Base-by-base conservation (phyloP, 2,329 filamentous ascomycete genomes). In the Fusarium sp. region DNA sequence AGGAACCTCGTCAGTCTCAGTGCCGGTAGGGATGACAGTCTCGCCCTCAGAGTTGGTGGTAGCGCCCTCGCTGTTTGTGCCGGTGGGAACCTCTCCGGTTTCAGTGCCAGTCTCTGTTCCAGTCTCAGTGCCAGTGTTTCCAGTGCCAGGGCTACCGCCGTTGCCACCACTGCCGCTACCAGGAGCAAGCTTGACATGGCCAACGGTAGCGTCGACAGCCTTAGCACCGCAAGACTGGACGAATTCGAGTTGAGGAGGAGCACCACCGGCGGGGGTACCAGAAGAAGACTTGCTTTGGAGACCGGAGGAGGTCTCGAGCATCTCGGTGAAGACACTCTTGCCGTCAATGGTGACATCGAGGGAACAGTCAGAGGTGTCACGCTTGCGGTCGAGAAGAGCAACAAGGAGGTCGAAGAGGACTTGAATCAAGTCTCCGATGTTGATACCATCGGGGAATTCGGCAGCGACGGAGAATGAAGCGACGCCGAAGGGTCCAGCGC, bases 51-150 rank as follows among this genome's bases (percentile, higher is more conserved):
- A 25, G 29, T 17, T 20, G 17, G 54, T 57, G 9, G 55, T 55
- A 15, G 25, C 41, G 2, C 40, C 40, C 27, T 58, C 51, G 6
- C 20, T 15, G 56, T 58, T 48, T 41, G 52, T 31, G 18, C 36
- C 23, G 14, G 56, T 50, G 17, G 47, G 33, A n/a, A n/a, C n/a
- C n/a, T n/a, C n/a, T n/a, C n/a, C n/a, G n/a, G 13, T 50, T 21
- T 13, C 27, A 3, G 18, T 48, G 13, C 74, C 80, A 3, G 80
- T 82, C 79, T n/a, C n/a, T n/a, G n/a, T n/a, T n/a, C n/a, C n/a
- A n/a, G n/a, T n/a, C 4, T 79, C 81, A 14, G 79, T 46, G 2
- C 29, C 58, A 20, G 27, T 27, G 10, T 6, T 42, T 11, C 21
- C 35, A 3, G 27, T 29, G 5, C 55, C 53, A 33, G 31, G 31